A percentile compares a stretch with the other conserved stretches of the same genome.
These are phyloP conservation scores for Aspergillus homomorphus DNA, from an alignment of 495 filamentous ascomycete genomes.

Conservation along the genomic window DNA sequence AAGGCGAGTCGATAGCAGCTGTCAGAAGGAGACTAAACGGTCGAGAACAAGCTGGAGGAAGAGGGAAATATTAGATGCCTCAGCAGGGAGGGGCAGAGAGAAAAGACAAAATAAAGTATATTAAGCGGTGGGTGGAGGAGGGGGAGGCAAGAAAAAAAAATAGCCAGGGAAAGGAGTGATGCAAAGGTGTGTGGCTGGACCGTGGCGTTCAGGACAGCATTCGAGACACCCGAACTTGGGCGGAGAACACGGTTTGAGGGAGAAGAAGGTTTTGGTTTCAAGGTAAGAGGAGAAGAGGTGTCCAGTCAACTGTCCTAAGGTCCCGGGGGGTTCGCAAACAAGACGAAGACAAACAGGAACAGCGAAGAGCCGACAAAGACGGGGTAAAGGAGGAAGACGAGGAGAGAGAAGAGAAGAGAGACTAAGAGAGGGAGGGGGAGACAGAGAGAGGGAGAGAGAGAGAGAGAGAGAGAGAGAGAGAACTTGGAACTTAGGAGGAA, in stretches of 20 bases:
- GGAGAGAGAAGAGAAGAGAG: slow-evolving; percentile 17
- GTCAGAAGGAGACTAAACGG: background rate
- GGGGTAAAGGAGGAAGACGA: slow-evolving; percentile 17
- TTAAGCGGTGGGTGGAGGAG: background rate
- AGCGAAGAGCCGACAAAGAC: slow-evolving; percentile 14
- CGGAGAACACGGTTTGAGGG: background rate
- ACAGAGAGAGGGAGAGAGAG: background rate
- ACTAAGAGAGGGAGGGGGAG: slow-evolving; percentile 12
- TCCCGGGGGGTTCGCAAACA: background rate
- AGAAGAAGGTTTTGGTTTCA: background rate
- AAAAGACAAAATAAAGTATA: background rate
- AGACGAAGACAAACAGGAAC: background rate
- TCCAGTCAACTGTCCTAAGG: background rate
- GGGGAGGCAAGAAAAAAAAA: background rate
- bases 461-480: background rate
- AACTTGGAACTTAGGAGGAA: background rate
- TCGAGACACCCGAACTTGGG: background rate
- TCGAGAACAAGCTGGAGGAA: background rate
- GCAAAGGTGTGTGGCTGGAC: slow-evolving; percentile 10
- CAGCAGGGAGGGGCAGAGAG: background rate
- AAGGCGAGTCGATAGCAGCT: background rate
- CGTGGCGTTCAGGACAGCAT: slow-evolving; percentile 9
- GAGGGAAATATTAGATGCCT: background rate
- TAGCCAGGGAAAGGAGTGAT: slow-evolving; percentile 4
- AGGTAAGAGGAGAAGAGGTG: slow-evolving; percentile 2